phyloP scores from a whole-genome alignment of 768 basidiomycete species.

The Russula abietina region DNA sequence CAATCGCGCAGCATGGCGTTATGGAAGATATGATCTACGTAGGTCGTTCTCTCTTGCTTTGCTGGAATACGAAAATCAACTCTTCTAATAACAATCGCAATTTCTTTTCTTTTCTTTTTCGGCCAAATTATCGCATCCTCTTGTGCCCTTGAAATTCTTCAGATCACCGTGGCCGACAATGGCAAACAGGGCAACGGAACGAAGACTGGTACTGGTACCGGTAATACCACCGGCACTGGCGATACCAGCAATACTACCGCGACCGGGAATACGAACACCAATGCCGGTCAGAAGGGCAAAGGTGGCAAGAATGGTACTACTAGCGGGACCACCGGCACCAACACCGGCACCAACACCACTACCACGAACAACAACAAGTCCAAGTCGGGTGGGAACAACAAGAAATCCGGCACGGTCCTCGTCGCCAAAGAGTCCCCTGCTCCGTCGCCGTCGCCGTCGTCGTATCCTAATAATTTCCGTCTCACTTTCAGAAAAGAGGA shows the following conservation, averaged over 20 bases:
- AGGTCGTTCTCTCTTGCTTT: slow-evolving; percentile 18
- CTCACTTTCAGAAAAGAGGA: too few relatives aligned
- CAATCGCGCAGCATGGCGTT: slow-evolving; percentile 39
- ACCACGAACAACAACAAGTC: too few relatives aligned
- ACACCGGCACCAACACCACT: too few relatives aligned
- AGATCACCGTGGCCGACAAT: neutral
- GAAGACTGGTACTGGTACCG: too few relatives aligned
- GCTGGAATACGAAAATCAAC: neutral
- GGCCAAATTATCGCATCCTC: neutral
- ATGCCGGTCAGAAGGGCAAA: neutral
- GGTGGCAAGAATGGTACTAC: too few relatives aligned
- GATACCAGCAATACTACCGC: neutral
- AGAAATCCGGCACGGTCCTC: too few relatives aligned
- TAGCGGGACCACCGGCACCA: too few relatives aligned
- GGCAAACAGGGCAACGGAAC: neutral
- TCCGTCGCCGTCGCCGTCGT: too few relatives aligned
- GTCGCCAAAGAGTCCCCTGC: too few relatives aligned
- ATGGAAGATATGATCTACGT: slow-evolving; percentile 39
- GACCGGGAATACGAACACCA: neutral
- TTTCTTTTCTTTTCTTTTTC: neutral
- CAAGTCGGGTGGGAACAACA: too few relatives aligned
- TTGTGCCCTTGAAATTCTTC: neutral
- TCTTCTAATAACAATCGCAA: neutral
- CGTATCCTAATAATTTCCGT: too few relatives aligned
- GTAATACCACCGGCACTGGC: too few relatives aligned